phyloP scores from a whole-genome alignment of 805 yeast genomes.

The Candida insectorum region DNA sequence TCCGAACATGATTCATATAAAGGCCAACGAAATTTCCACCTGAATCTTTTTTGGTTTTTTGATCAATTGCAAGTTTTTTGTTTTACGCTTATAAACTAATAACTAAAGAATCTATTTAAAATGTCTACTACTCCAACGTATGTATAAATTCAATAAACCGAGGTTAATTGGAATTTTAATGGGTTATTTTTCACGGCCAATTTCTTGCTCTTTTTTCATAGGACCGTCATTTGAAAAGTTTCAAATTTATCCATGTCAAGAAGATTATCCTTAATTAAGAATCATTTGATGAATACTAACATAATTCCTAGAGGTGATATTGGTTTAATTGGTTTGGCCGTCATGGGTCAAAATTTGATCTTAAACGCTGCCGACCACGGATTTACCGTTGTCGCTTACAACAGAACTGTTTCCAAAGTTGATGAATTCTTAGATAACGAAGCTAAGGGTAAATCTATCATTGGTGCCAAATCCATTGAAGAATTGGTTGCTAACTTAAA shows the following conservation, averaged over 20 bases:
- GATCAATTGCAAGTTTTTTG: too few species aligned
- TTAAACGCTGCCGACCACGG: conserved; percentile 99
- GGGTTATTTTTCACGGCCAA: too few species aligned
- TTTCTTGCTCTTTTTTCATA: neutral
- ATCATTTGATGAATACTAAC: conserved; percentile 4
- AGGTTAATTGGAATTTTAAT: conserved; percentile 1
- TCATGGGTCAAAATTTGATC: conserved; percentile 98
- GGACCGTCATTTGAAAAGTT: neutral
- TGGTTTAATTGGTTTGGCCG: conserved; percentile 99
- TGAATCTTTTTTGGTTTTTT: too few species aligned
- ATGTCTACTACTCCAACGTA: conserved; percentile 47
- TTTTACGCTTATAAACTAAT: too few species aligned
- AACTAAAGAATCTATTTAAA: too few species aligned
- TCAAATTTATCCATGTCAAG: neutral
- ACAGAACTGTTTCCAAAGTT: conserved; percentile 95
- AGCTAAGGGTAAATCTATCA: conserved; percentile 95
- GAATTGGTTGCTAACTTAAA: conserved; percentile 86
- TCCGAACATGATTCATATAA: too few species aligned
- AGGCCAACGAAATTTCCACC: too few species aligned
- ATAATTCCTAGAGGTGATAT: conserved; percentile 71
- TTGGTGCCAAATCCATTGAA: conserved; percentile 91
- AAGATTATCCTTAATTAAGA: too few species aligned
- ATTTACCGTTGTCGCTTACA: conserved; percentile 95
- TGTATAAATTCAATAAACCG: conserved; percentile 16
- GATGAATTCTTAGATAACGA: conserved; percentile 90